phyloP scores from a whole-genome alignment of 2,329 filamentous ascomycete genomes.

The Ophiocordyceps camponoti-saundersi region DNA sequence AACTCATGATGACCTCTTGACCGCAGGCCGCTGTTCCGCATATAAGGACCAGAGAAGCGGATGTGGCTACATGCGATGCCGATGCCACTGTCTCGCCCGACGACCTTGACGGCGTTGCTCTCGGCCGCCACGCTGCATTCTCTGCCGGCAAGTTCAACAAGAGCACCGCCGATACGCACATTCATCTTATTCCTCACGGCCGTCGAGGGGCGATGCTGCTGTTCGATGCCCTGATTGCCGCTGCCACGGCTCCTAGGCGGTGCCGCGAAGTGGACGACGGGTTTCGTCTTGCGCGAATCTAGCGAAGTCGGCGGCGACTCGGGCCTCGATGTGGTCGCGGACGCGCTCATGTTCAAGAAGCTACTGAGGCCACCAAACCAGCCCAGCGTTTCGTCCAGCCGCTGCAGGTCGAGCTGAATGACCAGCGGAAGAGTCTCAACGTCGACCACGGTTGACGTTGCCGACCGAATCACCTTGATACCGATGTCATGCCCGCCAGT shows the following conservation, averaged over 20 bases:
- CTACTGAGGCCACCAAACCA: conserved; percentile 88
- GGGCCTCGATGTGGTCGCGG: conserved; percentile 58
- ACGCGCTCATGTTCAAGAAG: conserved; percentile 74
- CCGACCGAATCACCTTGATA: conserved; percentile 29
- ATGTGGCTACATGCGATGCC: conserved; percentile 60
- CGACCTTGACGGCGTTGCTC: conserved; percentile 67
- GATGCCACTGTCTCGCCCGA: conserved; percentile 56
- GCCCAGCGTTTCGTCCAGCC: conserved; percentile 69
- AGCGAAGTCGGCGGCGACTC: conserved; percentile 10
- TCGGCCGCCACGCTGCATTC: conserved; percentile 59
- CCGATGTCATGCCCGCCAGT: conserved; percentile 40
- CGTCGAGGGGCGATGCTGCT: conserved; percentile 11
- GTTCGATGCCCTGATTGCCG: conserved; percentile 14
- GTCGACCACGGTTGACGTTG: conserved; percentile 34
- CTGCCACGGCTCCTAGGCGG: conserved; percentile 18
- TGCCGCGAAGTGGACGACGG: conserved; percentile 40
- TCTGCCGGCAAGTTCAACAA: conserved; percentile 60
- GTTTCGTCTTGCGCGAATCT: conserved; percentile 22
- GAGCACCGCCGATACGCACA: conserved; percentile 56
- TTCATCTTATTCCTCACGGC: conserved; percentile 50
- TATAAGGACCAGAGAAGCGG: conserved; percentile 54
- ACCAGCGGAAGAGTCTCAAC: conserved; percentile 63
- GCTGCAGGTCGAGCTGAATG: conserved; percentile 59
- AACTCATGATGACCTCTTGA: conserved; percentile 16
- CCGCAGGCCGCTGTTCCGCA: conserved; percentile 23